A percentile compares a stretch with the other conserved stretches of the same genome.
Evolutionary conservation across 352 stramenopile species (phyloP).

Genomic region (Phytophthora meadii): DNA sequence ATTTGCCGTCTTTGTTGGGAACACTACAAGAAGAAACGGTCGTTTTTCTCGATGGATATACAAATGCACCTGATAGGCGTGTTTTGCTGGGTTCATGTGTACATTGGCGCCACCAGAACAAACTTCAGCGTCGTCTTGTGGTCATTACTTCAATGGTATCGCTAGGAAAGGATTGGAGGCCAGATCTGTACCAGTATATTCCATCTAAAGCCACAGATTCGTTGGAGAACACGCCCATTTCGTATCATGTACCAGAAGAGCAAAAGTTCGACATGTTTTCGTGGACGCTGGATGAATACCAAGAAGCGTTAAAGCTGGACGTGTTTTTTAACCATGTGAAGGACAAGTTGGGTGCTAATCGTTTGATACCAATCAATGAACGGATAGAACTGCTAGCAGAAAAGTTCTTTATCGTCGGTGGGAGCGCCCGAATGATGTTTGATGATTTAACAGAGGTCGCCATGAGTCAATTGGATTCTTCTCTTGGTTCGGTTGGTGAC

Average conservation of each 20-base stretch:
- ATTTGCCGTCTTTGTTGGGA: neutral
- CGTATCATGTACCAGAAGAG: neutral
- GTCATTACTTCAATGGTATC: neutral
- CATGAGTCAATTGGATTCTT: too few species aligned
- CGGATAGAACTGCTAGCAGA: neutral
- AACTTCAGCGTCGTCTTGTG: neutral
- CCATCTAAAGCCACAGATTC: neutral
- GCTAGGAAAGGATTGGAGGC: neutral
- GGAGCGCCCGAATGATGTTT: neutral
- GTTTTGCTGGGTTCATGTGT: neutral
- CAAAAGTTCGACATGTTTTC: too few species aligned
- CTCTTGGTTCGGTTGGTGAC: too few species aligned
- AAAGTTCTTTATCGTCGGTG: neutral
- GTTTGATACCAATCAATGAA: neutral
- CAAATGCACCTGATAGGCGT: neutral
- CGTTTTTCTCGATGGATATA: slow-evolving; percentile 14
- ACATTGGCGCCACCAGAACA: neutral
- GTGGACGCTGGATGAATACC: too few species aligned
- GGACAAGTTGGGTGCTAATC: neutral
- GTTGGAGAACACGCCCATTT: neutral
- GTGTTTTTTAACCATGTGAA: neutral
- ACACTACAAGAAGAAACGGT: slow-evolving; percentile 1
- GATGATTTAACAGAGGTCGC: too few species aligned
- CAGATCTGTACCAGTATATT: neutral
- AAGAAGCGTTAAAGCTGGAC: too few species aligned